phyloP scores from a whole-genome alignment of 1,284 basidiomycete species.

The Rhodotorula sp. region DNA sequence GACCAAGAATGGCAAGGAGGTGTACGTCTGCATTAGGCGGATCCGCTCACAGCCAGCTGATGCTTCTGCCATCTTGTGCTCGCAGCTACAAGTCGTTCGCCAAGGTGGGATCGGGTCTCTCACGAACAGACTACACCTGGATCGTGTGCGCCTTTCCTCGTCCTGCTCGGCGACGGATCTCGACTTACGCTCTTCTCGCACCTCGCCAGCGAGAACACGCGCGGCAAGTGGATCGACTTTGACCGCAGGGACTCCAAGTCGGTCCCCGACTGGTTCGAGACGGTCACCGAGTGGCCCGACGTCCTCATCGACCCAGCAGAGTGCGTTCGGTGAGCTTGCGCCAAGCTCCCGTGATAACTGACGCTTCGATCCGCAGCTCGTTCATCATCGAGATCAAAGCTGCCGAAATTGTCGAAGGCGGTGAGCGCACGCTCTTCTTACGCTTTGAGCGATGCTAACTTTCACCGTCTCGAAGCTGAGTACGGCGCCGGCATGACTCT shows the following conservation, averaged over 20 bases:
- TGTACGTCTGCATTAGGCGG: constrained; percentile 40
- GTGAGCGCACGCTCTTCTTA: constrained; percentile 51
- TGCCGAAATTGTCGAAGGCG: constrained; percentile 74
- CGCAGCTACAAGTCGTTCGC: constrained; percentile 73
- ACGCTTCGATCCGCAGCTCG: constrained; percentile 56
- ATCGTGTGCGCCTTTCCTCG: constrained; percentile 48
- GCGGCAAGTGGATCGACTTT: constrained; percentile 50
- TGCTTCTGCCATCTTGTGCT: too few species aligned
- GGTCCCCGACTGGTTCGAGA: constrained; percentile 45
- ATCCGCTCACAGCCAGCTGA: neutral
- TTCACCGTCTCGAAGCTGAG: constrained; percentile 19
- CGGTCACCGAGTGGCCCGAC: constrained; percentile 46
- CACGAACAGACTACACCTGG: constrained; percentile 79
- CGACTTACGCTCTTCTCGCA: neutral
- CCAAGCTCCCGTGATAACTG: neutral
- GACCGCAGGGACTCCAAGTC: constrained; percentile 46
- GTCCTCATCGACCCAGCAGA: constrained; percentile 52
- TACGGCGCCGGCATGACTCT: constrained; percentile 44
- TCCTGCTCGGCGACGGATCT: neutral
- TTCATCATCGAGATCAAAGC: constrained; percentile 88
- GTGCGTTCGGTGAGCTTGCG: constrained; percentile 33
- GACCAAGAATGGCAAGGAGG: constrained; percentile 55
- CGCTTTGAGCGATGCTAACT: neutral
- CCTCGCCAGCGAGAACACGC: constrained; percentile 49
- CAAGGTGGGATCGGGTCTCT: constrained; percentile 80